phyloP scores from a whole-genome alignment of 78 protist species.

The Dictyostelium brefeldianum region DNA sequence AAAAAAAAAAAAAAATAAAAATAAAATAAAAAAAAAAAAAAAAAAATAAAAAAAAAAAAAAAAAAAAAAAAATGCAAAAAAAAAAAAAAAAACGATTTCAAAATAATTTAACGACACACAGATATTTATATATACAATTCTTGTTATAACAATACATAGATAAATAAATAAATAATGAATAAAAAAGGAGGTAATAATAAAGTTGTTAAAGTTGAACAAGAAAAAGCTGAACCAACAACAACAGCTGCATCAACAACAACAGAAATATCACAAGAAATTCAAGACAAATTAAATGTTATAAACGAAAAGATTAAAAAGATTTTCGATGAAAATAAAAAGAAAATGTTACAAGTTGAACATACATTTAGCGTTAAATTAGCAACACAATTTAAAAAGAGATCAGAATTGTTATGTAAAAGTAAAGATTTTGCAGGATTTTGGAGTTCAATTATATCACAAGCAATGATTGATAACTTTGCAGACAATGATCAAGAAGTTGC shows the following conservation, averaged over 20 bases:
- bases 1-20: too few species aligned
- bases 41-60: too few species aligned
- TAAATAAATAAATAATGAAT: not conserved
- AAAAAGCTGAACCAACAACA: not conserved
- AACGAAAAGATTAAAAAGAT: not conserved
- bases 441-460: not conserved
- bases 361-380: not conserved
- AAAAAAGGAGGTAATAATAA: conserved; percentile 5
- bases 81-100: too few species aligned
- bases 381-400: conserved; percentile 39
- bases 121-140: too few species aligned
- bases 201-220: not conserved
- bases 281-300: not conserved
- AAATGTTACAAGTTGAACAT: not conserved
- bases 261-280: not conserved
- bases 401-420: not conserved
- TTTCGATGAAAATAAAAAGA: conserved; percentile 14
- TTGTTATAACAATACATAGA: not conserved
- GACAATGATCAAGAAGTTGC: not conserved
- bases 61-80: too few species aligned
- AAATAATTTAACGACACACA: too few species aligned
- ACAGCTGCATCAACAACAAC: not conserved
- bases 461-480: conserved; percentile 16
- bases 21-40: too few species aligned
- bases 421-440: conserved; percentile 41